Evolutionary conservation across 148 eudicot species (phyloP).

Genomic region (Selenicereus undatus): DNA sequence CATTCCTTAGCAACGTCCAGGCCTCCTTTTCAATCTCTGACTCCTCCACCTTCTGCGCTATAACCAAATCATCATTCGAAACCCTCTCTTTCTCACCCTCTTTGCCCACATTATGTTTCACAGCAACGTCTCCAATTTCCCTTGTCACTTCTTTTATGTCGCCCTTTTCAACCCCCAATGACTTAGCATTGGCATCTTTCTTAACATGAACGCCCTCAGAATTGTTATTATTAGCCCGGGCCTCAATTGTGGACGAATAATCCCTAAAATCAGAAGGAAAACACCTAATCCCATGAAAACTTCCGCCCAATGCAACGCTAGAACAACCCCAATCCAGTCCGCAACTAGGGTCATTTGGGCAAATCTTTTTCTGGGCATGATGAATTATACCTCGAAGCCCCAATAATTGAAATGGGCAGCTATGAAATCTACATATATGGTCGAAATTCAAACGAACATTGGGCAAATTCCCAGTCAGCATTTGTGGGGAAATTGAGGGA

Average conservation of each 20-base stretch:
- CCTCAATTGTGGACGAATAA: constrained; percentile 44
- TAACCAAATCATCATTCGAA: neutral
- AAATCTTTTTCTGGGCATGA: constrained; percentile 32
- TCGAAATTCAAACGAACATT: constrained; percentile 18
- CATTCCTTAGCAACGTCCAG: constrained; percentile 41
- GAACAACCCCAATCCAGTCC: constrained; percentile 46
- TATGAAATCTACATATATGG: constrained; percentile 25
- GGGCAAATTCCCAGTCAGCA: constrained; percentile 12
- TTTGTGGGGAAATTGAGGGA: constrained; percentile 19
- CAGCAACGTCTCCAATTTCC: constrained; percentile 20
- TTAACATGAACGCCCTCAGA: constrained; percentile 57
- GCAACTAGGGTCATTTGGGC: constrained; percentile 28
- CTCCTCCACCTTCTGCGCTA: constrained; percentile 25
- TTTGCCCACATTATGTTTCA: constrained; percentile 3
- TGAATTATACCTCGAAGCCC: constrained; percentile 25
- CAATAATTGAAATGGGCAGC: constrained; percentile 26
- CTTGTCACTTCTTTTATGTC: constrained; percentile 19
- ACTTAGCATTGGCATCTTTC: constrained; percentile 31
- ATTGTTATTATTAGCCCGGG: constrained; percentile 43
- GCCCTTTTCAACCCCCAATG: too few relatives aligned
- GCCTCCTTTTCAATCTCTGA: constrained; percentile 50
- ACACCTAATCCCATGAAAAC: constrained; percentile 23
- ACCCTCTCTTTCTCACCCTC: constrained; percentile 12
- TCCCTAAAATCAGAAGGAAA: constrained; percentile 30
- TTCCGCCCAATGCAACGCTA: constrained; percentile 26